Evolutionary conservation across 108 stramenopile genomes (phyloP).

Genomic region (Fistulifera solaris): DNA sequence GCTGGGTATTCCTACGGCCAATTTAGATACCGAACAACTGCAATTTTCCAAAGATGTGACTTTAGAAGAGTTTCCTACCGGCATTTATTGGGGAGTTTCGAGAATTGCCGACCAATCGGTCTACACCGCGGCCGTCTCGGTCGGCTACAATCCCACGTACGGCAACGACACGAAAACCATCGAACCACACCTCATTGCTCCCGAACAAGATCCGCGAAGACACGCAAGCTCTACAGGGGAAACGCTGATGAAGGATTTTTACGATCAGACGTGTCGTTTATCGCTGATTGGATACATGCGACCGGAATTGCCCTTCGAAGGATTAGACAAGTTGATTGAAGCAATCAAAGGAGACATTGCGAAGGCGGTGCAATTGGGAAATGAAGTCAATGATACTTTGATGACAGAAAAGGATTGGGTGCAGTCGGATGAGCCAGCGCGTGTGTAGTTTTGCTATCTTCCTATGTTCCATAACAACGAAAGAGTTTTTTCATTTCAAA

Average conservation of each 20-base stretch:
- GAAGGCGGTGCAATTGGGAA: constrained; percentile 29
- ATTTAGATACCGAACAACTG: constrained; percentile 24
- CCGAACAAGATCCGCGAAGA: constrained; percentile 22
- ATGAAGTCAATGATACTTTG: constrained; percentile 12
- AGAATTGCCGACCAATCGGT: constrained; percentile 36
- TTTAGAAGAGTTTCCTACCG: constrained; percentile 57
- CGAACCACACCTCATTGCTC: constrained; percentile 80
- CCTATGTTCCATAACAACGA: too few species aligned
- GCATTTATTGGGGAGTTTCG: constrained; percentile 82
- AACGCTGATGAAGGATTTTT: constrained; percentile 74
- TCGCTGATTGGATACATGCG: constrained; percentile 76
- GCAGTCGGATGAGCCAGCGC: constrained; percentile 8
- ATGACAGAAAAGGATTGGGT: constrained; percentile 39
- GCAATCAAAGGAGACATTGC: constrained; percentile 80
- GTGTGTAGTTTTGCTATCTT: too few species aligned
- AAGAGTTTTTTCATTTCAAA: too few species aligned
- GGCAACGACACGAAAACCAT: constrained; percentile 30
- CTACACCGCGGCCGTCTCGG: constrained; percentile 52
- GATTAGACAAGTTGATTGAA: constrained; percentile 65
- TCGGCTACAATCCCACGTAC: constrained; percentile 89
- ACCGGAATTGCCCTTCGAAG: constrained; percentile 82
- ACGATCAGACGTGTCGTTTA: constrained; percentile 62
- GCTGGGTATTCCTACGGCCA: constrained; percentile 90
- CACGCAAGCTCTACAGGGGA: constrained; percentile 57
- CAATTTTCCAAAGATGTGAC: constrained; percentile 6